Evolutionary conservation across 225 moss, liverwort and hornwort species (phyloP), one percentile per base, ranked within the genome.

Genomic region (Marchantia paleacea): DNA sequence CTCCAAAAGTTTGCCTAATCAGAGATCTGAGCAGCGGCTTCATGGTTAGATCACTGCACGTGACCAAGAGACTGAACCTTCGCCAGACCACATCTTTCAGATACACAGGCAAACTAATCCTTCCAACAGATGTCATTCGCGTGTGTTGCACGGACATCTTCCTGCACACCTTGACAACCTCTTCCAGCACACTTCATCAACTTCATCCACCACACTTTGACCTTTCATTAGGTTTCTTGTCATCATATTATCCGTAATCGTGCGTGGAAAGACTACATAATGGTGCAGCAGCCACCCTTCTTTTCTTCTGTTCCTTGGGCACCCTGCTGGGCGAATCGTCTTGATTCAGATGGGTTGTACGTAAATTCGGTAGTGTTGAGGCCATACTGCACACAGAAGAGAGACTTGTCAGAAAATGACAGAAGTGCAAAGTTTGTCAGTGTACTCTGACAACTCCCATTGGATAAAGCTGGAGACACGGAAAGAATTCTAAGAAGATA

Each of bases 281-380:
- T 91, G 22, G 84, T 73, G 88, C 97, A 97, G 87, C 97, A 97
- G 58, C 88, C 84, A 81, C 89, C 90, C 85, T 86, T 94, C 86
- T 97, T 92, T 81, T 97, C 97, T 52, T 88, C 81, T 24, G 88
- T 79, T 6, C 91, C 84, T 48, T 88, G 75, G 63, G 91, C 84
- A 22, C 82, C 90, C 63, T 82, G 84, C 81, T 83, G 91, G 16
- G 83, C 7, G 26, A 89, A 91, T 77, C 97, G 90, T 82, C 93
- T 88, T 48, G 97, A 81, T 52, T 97, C 97, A 0, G 89, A 81
- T 55, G 92, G 89, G 83, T 93, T 95, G 69, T 90, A 89, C 11
- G 91, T 86, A 64, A 97, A 97, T 82, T 95, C 97, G 1, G 81
- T 84, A 29, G 95, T 91, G 81, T 97, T 93, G 81, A 97, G 82